Evolutionary conservation across 805 yeast species (phyloP).

Genomic region (Pichia membranifaciens): DNA sequence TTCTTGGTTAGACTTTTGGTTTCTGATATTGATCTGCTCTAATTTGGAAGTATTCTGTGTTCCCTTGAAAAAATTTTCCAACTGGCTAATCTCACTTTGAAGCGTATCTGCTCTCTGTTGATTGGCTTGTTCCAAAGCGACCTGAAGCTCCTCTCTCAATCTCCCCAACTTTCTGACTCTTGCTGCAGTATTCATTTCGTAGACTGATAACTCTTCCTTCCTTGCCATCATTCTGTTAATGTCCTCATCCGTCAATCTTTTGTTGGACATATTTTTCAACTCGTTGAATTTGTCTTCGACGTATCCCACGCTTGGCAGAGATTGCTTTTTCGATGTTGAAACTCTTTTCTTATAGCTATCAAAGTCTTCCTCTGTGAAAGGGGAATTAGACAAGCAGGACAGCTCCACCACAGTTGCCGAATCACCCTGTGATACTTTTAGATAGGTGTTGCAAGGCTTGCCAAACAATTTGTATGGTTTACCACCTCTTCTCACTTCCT

Average conservation of each 20-base stretch:
- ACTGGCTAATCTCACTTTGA: slow-evolving; percentile 38
- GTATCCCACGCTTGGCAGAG: slow-evolving; percentile 58
- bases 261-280: slow-evolving; percentile 55
- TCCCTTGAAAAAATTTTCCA: slow-evolving; percentile 31
- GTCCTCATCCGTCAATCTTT: slow-evolving; percentile 64
- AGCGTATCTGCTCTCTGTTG: slow-evolving; percentile 38
- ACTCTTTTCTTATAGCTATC: slow-evolving; percentile 60
- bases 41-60: slow-evolving; percentile 42
- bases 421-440: slow-evolving; percentile 77
- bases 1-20: slow-evolving; percentile 73
- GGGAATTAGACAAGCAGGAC: slow-evolving; percentile 73
- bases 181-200: slow-evolving; percentile 56
- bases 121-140: slow-evolving; percentile 60
- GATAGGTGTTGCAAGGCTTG: slow-evolving; percentile 43
- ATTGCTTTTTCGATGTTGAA: slow-evolving; percentile 43
- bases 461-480: slow-evolving; percentile 39
- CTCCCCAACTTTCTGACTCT: slow-evolving; percentile 71
- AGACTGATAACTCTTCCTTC: slow-evolving; percentile 54
- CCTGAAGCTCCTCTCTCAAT: slow-evolving; percentile 65
- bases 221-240: slow-evolving; percentile 72
- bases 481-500: slow-evolving; percentile 41
- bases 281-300: slow-evolving; percentile 60
- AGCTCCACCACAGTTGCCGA: slow-evolving; percentile 71
- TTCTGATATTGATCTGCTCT: slow-evolving; percentile 75
- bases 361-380: slow-evolving; percentile 66